phyloP scores from a whole-genome alignment of 2,329 filamentous ascomycete species.

The Pseudogymnoascus sp. region DNA sequence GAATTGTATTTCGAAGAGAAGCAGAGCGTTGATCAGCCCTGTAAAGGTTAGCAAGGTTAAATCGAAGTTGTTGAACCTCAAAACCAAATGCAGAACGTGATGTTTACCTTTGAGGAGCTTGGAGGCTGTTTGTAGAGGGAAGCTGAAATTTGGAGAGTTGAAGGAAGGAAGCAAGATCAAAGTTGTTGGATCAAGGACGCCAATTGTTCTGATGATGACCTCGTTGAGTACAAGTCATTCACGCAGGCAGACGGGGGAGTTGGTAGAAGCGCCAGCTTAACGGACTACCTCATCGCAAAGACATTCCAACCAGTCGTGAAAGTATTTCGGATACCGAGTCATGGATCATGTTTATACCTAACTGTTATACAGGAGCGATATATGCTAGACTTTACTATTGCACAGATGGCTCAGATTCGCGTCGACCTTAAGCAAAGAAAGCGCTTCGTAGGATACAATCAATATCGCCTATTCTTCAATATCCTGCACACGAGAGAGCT shows the following conservation, averaged over 20 bases:
- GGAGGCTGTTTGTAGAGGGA: background rate
- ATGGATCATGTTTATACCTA: background rate
- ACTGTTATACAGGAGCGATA: background rate
- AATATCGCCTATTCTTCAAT: background rate
- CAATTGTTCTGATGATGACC: background rate
- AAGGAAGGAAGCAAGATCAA: background rate
- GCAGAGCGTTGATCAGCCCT: background rate
- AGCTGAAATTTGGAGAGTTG: background rate
- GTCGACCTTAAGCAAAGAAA: background rate
- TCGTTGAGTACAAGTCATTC: background rate
- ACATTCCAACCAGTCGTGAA: background rate
- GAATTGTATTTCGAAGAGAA: background rate
- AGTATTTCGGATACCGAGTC: background rate
- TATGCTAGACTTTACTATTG: background rate
- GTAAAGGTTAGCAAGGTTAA: background rate
- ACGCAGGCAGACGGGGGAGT: background rate
- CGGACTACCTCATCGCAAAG: background rate
- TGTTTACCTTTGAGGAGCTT: background rate
- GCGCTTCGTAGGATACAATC: background rate
- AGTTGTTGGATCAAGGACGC: background rate
- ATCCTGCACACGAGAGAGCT: background rate
- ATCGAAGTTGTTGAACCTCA: background rate
- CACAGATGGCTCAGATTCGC: background rate
- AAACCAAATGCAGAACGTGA: background rate
- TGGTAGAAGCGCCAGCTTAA: background rate